These are phyloP conservation scores for Yamadazyma kitorensis DNA, from an alignment of 805 yeast species.

Conservation along the genomic window DNA sequence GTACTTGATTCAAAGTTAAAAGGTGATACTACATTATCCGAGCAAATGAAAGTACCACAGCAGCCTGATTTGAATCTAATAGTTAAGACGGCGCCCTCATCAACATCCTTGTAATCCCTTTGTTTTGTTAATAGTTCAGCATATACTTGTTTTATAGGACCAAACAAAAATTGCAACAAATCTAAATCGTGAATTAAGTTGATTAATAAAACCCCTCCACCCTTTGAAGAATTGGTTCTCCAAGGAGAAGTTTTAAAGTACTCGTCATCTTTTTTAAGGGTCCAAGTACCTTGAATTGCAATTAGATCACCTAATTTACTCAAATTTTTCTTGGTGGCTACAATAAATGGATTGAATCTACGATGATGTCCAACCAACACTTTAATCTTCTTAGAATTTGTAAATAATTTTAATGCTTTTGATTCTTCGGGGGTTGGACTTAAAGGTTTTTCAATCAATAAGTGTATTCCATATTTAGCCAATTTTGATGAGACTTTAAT, in stretches of 20 bases:
- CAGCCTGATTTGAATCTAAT: constrained; percentile 30
- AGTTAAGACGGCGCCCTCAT: constrained; percentile 38
- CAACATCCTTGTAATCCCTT: constrained; percentile 28
- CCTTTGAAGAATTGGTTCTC: constrained; percentile 25
- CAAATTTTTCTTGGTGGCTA: constrained; percentile 29
- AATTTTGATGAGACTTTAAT: constrained; percentile 26
- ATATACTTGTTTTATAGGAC: constrained; percentile 35
- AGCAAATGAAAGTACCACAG: constrained; percentile 35
- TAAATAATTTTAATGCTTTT: constrained; percentile 23
- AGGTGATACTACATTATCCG: constrained; percentile 37
- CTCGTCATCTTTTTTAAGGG: constrained; percentile 32
- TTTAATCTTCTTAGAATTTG: constrained; percentile 21
- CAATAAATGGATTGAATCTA: constrained; percentile 38
- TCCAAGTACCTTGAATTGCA: constrained; percentile 41
- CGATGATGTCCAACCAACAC: constrained; percentile 40
- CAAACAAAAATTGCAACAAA: constrained; percentile 34
- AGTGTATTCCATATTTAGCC: constrained; percentile 30
- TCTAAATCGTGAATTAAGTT: constrained; percentile 41
- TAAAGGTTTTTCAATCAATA: constrained; percentile 38
- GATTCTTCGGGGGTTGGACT: constrained; percentile 30
- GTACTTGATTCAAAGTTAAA: constrained; percentile 38
- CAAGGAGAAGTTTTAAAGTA: constrained; percentile 32
- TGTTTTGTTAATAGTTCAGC: constrained; percentile 34
- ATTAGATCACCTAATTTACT: constrained; percentile 27
- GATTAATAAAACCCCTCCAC: constrained; percentile 38